Evolutionary conservation across 176 grass and related monocot genomes (phyloP), one percentile per base, ranked within the genome.

Genomic region (Puccinellia tenuiflora): DNA sequence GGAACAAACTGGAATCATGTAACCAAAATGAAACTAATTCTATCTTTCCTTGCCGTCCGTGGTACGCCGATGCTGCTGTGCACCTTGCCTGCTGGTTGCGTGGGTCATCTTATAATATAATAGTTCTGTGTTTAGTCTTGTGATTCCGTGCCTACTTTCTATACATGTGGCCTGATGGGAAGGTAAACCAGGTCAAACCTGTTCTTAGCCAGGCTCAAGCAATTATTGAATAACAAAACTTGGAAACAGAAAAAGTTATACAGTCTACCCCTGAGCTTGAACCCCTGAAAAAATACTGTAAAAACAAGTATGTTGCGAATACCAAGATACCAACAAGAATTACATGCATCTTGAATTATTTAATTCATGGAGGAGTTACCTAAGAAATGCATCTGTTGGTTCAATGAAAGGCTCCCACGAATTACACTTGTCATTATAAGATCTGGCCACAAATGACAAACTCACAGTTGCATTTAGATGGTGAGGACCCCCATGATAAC

Each of bases 371-470:
- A 60, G 9, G 7, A 63, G 33, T 86, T 88, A 95, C 96, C 96
- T 98, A 73, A 98, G 70, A 95, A 98, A 98, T 83, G 79, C 96
- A 90, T 98, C 96, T 21, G 82, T 91, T 47, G 96, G 88, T 95
- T 98, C 96, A 90, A 98, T 86, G 40, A 95, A 89, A 67, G 96
- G 96, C 76, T 98, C 96, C 96, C 96, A 98, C 43, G 87, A 89
- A 88, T 89, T 91, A 85, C 85, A 86, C 59, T 91, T 98, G 83
- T 98, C 96, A 85, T 98, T 98, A 80, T 91, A 98, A 28, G 96
- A 98, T 86, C 84, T 95, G 76, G 90, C 92, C 74, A 56, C 84
- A 77, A 98, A 89, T 0, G 83, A 95, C 76, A 98, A 93, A 86
- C 80, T 94, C 71, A 89, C 85, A 81, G 92, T 93, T 45, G 92